A percentile compares a stretch with the other conserved stretches of the same genome.
phyloP scores from a whole-genome alignment of 495 filamentous ascomycete genomes.

The Aspergillus nanangensis region DNA sequence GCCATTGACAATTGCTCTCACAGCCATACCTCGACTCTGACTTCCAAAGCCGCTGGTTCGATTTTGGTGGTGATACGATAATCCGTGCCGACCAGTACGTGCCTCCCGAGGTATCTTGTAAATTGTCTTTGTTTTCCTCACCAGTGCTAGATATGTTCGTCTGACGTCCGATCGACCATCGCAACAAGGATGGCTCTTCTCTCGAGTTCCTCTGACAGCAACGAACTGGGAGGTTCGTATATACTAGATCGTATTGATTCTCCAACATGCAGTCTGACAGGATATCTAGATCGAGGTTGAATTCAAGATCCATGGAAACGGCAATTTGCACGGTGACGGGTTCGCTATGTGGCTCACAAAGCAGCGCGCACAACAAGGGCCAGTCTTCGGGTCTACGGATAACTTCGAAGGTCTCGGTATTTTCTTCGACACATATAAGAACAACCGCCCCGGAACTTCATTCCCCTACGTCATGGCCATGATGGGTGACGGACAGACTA shows the following conservation, averaged over 20 bases:
- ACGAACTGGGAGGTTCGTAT: constrained; percentile 90
- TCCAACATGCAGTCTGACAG: constrained; percentile 2
- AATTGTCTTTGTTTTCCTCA: constrained; percentile 4
- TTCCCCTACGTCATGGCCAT: constrained; percentile 99
- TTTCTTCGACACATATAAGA: constrained; percentile 99
- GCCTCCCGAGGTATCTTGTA: neutral
- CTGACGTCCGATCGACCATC: constrained; percentile 86
- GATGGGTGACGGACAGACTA: constrained; percentile 85
- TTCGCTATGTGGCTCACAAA: constrained; percentile 99
- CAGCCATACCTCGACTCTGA: constrained; percentile 97
- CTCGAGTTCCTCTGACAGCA: constrained; percentile 87
- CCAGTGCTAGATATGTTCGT: constrained; percentile 69
- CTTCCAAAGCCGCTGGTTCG: constrained; percentile 98
- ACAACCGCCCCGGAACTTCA: constrained; percentile 89
- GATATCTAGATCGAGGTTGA: constrained; percentile 75
- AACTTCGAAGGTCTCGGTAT: constrained; percentile 92
- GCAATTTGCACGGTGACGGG: constrained; percentile 91
- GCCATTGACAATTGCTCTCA: constrained; percentile 10
- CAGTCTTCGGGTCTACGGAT: constrained; percentile 86
- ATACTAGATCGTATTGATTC: no score
- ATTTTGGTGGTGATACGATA: constrained; percentile 96
- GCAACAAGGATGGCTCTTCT: constrained; percentile 89
- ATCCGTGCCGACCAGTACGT: constrained; percentile 83
- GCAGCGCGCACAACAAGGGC: constrained; percentile 73
- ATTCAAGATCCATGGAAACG: constrained; percentile 80